These are phyloP conservation scores for Eutypa lata DNA, from an alignment of 2,329 filamentous ascomycete species.

Conservation along the genomic window DNA sequence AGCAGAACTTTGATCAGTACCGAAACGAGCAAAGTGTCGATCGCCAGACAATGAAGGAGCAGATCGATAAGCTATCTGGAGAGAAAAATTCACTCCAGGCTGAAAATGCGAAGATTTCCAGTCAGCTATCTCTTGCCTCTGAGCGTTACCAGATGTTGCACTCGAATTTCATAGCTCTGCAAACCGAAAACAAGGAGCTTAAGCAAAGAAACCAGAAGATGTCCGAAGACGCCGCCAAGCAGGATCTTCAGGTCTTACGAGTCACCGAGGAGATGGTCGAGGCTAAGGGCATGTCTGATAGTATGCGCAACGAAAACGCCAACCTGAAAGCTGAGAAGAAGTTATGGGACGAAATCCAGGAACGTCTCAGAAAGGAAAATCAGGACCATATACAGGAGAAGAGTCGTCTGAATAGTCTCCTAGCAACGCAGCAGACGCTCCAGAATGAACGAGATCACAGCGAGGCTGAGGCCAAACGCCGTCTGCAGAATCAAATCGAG, in stretches of 20 bases:
- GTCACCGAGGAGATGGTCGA: conserved; percentile 92
- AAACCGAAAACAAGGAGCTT: conserved; percentile 80
- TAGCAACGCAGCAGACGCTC: conserved; percentile 81
- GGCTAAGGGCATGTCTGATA: conserved; percentile 75
- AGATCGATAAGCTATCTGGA: conserved; percentile 74
- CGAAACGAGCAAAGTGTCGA: conserved; percentile 82
- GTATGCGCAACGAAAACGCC: conserved; percentile 83
- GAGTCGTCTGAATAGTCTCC: conserved; percentile 74
- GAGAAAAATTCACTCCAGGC: conserved; percentile 82
- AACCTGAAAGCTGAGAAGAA: conserved; percentile 95
- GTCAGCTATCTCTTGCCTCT: conserved; percentile 75
- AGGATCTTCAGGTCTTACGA: conserved; percentile 87
- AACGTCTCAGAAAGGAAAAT: conserved; percentile 83
- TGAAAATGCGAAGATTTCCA: conserved; percentile 75
- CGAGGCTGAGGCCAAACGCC: conserved; percentile 77
- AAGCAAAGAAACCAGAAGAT: conserved; percentile 76
- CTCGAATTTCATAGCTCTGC: conserved; percentile 78
- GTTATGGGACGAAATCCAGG: conserved; percentile 90
- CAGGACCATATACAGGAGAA: conserved; percentile 82
- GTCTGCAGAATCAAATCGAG: conserved; percentile 76
- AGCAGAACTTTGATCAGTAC: conserved; percentile 85
- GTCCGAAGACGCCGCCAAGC: conserved; percentile 81
- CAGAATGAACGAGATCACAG: conserved; percentile 87
- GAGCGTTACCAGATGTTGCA: conserved; percentile 89
- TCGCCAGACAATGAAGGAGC: conserved; percentile 76